phyloP scores from a whole-genome alignment of 768 basidiomycete species.

The Suillus clintonianus region DNA sequence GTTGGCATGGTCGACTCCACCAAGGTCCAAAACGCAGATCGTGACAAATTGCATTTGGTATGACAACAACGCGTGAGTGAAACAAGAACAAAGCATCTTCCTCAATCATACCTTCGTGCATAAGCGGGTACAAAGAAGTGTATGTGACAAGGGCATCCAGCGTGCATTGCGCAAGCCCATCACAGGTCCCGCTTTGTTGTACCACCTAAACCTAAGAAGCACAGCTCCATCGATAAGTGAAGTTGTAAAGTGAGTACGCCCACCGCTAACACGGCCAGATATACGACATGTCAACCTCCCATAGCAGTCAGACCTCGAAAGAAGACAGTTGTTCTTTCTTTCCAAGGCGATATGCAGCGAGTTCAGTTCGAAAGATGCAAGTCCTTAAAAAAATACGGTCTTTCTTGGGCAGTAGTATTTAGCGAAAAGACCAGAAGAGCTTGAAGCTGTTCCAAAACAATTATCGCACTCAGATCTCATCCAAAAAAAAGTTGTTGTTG shows the following conservation, averaged over 20 bases:
- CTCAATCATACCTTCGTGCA: neutral
- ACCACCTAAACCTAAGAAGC: neutral
- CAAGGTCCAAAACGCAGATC: neutral
- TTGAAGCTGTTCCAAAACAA: neutral
- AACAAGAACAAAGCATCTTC: neutral
- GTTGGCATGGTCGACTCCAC: neutral
- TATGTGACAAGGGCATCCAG: neutral
- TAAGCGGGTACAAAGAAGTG: neutral
- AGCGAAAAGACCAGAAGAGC: too few species aligned
- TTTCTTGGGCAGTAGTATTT: neutral
- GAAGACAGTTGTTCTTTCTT: neutral
- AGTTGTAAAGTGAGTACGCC: neutral
- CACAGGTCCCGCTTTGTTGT: neutral
- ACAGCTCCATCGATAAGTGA: too few species aligned
- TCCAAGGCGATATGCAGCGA: neutral
- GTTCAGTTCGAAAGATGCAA: neutral
- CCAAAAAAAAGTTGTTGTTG: too few species aligned
- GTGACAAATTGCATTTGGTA: too few species aligned
- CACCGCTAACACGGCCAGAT: neutral
- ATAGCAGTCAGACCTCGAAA: neutral
- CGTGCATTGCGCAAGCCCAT: neutral
- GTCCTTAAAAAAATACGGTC: neutral
- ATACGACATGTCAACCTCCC: neutral
- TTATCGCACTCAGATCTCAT: neutral
- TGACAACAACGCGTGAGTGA: neutral